A percentile compares a stretch with the other conserved stretches of the same genome.
Evolutionary conservation across 1,284 basidiomycete genomes (phyloP).

Genomic region (Sanghuangporus sanghuang): DNA sequence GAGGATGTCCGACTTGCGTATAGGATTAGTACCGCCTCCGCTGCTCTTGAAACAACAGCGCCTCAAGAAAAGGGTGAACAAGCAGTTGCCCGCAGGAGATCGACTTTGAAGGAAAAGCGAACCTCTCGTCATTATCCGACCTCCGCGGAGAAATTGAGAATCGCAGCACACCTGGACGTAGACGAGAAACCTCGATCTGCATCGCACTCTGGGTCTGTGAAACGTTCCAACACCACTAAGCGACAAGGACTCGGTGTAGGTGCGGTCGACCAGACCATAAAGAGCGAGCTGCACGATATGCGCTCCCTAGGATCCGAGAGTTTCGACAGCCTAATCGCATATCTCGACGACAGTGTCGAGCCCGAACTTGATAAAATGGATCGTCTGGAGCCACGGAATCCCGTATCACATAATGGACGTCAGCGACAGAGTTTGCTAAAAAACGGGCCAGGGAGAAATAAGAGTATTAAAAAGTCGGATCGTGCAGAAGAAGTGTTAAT

Average conservation of each 20-base stretch:
- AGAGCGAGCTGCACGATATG: constrained; percentile 5
- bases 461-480: background rate
- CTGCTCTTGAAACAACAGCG: background rate
- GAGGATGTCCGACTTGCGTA: constrained; percentile 8
- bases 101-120: background rate
- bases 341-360: constrained; percentile 10
- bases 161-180: too few species aligned
- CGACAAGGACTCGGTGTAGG: constrained; percentile 3
- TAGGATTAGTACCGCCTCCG: background rate
- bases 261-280: background rate
- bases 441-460: background rate
- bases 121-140: background rate
- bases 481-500: background rate
- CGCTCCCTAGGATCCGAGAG: constrained; percentile 12
- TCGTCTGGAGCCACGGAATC: background rate
- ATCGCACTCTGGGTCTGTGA: background rate
- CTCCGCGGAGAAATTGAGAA: background rate
- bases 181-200: background rate
- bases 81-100: background rate
- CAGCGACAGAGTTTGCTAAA: background rate
- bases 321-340: constrained; percentile 13
- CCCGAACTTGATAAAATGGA: background rate
- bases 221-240: background rate
- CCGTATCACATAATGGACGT: background rate
- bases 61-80: background rate